Evolutionary conservation across 2,329 filamentous ascomycete species (phyloP), one percentile per base, ranked within the genome.

Genomic region (Trichoderma gracile): DNA sequence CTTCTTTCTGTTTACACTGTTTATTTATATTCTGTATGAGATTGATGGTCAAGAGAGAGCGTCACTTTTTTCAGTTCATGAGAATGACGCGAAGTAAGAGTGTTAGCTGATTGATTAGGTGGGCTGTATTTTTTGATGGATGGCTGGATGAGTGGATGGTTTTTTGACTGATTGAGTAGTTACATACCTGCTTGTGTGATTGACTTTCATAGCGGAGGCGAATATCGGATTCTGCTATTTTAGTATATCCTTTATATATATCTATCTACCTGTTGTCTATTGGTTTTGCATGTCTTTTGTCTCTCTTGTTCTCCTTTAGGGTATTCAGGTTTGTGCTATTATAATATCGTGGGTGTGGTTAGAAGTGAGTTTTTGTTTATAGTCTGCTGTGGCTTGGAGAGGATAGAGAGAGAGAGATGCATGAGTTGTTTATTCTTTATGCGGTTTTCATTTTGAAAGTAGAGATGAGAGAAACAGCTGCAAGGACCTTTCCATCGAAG

Each of bases 141-240:
- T 38, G 10, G 27, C 5, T 30, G 27, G 3, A 30, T 30, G 27
- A 7, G 8, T 30, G 6, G 27, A 30, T 30, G 8, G 27, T 9
- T 5, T 5, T 8, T 30, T 7, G 5, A 30, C 8, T 30, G 10
- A 38, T 49, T 50, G 15, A 42, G n/a, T n/a, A n/a, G n/a, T n/a
- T n/a, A n/a, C n/a, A n/a, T n/a, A n/a, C n/a, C n/a, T n/a, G n/a
- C n/a, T n/a, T n/a, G n/a, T n/a, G n/a, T n/a, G n/a, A n/a, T n/a
- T n/a, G n/a, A n/a, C n/a, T n/a, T n/a, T n/a, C n/a, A n/a, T n/a
- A n/a, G n/a, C n/a, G 71, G 5, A 74, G 72, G 73, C 71, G 73
- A 75, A 75, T 46, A 45, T 69, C 68, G 73, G 71, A 65, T 66
- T 59, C 66, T 67, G 30, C 52, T 64, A 65, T 30, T 66, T 65